These are phyloP conservation scores for Nepenthes mirabilis DNA, from an alignment of 148 eudicot genomes.

Conservation along the genomic window DNA sequence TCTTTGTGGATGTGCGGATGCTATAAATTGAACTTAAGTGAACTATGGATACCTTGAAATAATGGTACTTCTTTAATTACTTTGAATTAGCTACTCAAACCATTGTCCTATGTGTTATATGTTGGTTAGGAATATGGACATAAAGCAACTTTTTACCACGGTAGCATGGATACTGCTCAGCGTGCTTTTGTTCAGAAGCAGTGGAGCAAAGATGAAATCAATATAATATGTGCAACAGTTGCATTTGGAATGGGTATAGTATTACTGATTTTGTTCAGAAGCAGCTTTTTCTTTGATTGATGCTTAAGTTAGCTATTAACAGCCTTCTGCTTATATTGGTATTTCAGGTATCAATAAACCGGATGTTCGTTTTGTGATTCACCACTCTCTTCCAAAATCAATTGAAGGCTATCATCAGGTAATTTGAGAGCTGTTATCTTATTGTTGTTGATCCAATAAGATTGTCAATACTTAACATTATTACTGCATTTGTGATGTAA, in stretches of 20 bases:
- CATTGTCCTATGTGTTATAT: background rate
- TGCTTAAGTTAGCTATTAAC: conserved; percentile 6
- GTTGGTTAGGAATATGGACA: conserved; percentile 65
- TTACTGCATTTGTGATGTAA: too few species aligned
- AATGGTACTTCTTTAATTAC: too few species aligned
- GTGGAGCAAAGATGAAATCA: conserved; percentile 96
- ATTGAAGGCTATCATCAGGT: conserved; percentile 99
- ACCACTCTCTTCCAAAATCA: conserved; percentile 96
- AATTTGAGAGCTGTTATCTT: background rate
- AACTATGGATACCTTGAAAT: too few species aligned
- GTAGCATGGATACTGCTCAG: conserved; percentile 77
- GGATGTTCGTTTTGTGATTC: conserved; percentile 95
- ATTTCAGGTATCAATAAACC: conserved; percentile 93
- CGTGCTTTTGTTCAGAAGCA: conserved; percentile 76
- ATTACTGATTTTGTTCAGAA: too few species aligned
- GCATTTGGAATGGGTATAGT: conserved; percentile 97
- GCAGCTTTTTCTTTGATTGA: conserved; percentile 4
- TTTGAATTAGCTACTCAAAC: too few species aligned
- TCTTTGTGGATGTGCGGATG: too few species aligned
- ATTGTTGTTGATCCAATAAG: background rate
- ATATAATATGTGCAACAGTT: conserved; percentile 95
- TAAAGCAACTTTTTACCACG: conserved; percentile 90
- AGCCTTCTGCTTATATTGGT: conserved; percentile 17
- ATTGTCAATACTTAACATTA: background rate
- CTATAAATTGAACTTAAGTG: too few species aligned